phyloP scores from a whole-genome alignment of 495 filamentous ascomycete species.

The Penicillium nucicola region DNA sequence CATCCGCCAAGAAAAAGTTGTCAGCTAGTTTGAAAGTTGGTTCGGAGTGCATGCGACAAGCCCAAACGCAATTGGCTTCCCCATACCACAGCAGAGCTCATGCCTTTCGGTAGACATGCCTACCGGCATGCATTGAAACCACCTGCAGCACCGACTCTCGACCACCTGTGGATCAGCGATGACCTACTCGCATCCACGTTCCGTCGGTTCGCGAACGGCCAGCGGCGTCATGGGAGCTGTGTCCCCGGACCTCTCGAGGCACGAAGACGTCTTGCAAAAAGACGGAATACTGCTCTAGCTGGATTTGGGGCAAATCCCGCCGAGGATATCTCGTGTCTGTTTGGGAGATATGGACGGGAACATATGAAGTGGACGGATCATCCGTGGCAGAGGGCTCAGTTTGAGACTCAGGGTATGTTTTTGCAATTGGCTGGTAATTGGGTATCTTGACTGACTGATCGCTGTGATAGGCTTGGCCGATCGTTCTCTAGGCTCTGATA shows the following conservation, averaged over 20 bases:
- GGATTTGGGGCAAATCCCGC: conserved; percentile 25
- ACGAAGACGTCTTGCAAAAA: conserved; percentile 48
- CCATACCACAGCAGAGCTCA: conserved; percentile 21
- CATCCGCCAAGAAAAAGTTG: conserved; percentile 10
- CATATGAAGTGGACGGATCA: conserved; percentile 44
- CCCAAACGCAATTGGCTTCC: conserved; percentile 25
- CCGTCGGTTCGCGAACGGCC: conserved; percentile 42
- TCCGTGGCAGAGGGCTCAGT: conserved; percentile 23
- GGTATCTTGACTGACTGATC: neutral
- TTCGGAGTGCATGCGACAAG: neutral
- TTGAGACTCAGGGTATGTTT: conserved; percentile 26
- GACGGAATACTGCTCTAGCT: conserved; percentile 48
- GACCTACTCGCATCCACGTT: conserved; percentile 50
- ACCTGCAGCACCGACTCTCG: conserved; percentile 20
- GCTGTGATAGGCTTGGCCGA: conserved; percentile 6
- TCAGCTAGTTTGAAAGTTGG: conserved; percentile 2
- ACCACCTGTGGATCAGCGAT: conserved; percentile 55
- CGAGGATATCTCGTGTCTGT: conserved; percentile 39
- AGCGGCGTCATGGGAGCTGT: conserved; percentile 49
- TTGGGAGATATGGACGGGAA: conserved; percentile 44
- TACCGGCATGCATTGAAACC: conserved; percentile 38
- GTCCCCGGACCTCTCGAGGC: conserved; percentile 60
- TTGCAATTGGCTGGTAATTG: too few species aligned
- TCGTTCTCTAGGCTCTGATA: conserved; percentile 10
- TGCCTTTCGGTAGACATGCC: conserved; percentile 47